Evolutionary conservation across 2,329 filamentous ascomycete species (phyloP), one percentile per base, ranked within the genome.

Genomic region (Fusarium guadeloupense): DNA sequence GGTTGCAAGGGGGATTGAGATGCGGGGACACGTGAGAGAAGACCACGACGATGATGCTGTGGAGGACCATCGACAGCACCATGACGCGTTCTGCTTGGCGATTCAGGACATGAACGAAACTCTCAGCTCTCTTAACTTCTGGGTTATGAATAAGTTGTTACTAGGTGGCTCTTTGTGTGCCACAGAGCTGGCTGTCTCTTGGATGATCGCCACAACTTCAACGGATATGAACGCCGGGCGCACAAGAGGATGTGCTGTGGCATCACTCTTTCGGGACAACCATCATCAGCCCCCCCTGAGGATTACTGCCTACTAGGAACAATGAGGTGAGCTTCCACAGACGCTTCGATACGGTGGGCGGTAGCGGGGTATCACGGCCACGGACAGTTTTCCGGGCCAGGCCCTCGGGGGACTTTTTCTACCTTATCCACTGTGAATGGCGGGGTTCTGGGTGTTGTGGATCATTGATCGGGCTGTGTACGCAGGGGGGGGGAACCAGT

Each of bases 21-120:
- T 70, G 68, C 68, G 68, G 68, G 68, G 68, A 70, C 68, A 70
- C 59, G 66, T 69, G 68, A 70, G 66, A 47, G 53, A 58, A 58
- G 48, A 54, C 38, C n/a, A 52, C 48, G 42, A 51, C 45, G 50
- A 64, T 66, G 67, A 69, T 69, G 66, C 67, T 66, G 41, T 60
- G 51, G 53, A 59, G 26, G 42, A 46, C 38, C 45, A 42, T 48
- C 47, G 50, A 54, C 53, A 65, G 38, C 52, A 65, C 51, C 55
- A 70, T 69, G 67, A 69, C 67, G 67, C 66, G 53, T 59, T 59
- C 46, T 43, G 42, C 25, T 26, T 9, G 3, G 25, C 10, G 25
- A 26, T 26, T 43, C 23, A 43, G 48, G 44, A 54, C 39, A 54
- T 40, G 52, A 54, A 38, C 21, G 48, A 59, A 59, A 62, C 53